Base-by-base conservation (phyloP, 177 flowering plant genomes). In the Telopea speciosissima region DNA sequence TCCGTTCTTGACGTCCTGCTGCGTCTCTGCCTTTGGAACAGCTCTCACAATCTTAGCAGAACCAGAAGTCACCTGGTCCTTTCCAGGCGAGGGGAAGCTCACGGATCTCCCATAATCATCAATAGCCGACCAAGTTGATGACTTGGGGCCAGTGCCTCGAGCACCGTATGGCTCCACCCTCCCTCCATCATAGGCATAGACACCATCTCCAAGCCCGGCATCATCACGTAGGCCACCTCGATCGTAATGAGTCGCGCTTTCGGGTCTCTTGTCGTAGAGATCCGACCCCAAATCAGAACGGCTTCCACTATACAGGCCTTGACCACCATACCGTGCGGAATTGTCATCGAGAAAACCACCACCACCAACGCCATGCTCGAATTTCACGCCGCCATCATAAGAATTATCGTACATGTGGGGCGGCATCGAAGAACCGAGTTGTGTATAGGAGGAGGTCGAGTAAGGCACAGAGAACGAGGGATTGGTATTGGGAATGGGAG, bases 61-160 rank as follows among this genome's bases (percentile, higher is more conserved):
- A 31, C 73, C 69, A 9, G 83, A 80, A 31, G 75, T 70, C 54
- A n/a, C 73, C 45, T 8, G 83, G 24, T 83, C 88, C 68, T 86
- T 85, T 61, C 83, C 84, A 8, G 89, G 6, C 40, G 40, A 79
- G 11, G 84, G 63, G 44, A 82, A 49, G 69, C 85, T 85, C 63
- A 86, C 80, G 5, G 97, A 72, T 80, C 99, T 85, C 62, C 99
- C 97, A 73, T 88, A 95, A 81, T 95, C 99, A 84, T 95, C 99
- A 70, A 95, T 92, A 52, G 54, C 62, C 1, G 80, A 68, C 78
- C 80, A 89, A 0, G 82, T 82, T 0, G 92, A 87, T 7, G 93
- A 90, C 82, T 89, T 91, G 5, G 90, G 68, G 3, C 80, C 79
- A 1, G 97, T 90, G 13, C 96, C 98, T 24, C 93, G 81, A 23